These are phyloP conservation scores for Cucurbitaria berberidis DNA, from an alignment of 2,329 filamentous ascomycete species.

Conservation along the genomic window DNA sequence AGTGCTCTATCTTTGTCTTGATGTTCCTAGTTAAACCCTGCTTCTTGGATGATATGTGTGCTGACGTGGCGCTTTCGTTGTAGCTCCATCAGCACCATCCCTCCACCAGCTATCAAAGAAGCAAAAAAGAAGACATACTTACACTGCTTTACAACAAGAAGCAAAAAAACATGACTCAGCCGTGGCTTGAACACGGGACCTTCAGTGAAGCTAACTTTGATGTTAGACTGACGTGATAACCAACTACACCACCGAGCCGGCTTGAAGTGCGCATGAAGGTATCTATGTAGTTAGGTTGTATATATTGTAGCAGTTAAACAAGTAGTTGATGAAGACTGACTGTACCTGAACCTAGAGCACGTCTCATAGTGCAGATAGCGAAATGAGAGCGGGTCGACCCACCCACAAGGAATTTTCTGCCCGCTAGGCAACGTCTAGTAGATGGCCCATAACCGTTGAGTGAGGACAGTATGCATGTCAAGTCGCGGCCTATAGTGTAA, in stretches of 20 bases:
- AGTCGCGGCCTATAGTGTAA: background rate
- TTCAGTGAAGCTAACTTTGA: conserved; percentile 22
- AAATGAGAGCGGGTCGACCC: too few relatives aligned
- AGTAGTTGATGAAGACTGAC: background rate
- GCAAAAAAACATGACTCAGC: conserved; percentile 8
- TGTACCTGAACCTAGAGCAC: background rate
- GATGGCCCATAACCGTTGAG: background rate
- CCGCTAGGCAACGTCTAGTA: background rate
- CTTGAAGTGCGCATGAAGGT: background rate
- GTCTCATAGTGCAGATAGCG: too few relatives aligned
- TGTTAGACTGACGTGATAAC: conserved; percentile 55
- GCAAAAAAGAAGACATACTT: background rate
- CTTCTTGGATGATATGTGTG: background rate
- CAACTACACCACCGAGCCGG: conserved; percentile 51
- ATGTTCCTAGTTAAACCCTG: too few relatives aligned
- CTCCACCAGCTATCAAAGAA: background rate
- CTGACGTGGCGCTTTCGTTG: background rate
- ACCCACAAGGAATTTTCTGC: too few relatives aligned
- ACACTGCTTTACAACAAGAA: background rate
- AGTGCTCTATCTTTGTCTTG: too few relatives aligned
- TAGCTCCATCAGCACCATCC: background rate
- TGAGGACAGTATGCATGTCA: background rate
- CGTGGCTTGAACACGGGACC: conserved; percentile 48
- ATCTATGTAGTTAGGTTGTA: background rate
- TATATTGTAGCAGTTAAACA: background rate